Evolutionary conservation across 768 basidiomycete genomes (phyloP).

Genomic region (Clathrus columnatus): DNA sequence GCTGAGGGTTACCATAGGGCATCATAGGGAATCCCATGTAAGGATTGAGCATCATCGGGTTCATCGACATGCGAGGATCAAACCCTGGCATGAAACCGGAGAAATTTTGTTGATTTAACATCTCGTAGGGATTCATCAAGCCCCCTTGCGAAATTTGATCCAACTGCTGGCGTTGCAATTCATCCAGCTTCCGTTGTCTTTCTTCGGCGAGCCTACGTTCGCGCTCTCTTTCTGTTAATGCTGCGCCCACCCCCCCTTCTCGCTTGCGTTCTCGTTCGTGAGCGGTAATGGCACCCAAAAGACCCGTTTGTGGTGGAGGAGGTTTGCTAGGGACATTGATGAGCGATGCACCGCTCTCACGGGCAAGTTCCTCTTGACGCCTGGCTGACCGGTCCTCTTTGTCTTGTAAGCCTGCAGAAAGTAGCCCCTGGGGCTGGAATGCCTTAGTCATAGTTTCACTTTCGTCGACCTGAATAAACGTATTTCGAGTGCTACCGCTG

Average conservation of each 20-base stretch:
- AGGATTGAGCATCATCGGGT: conserved; percentile 36
- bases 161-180: conserved; percentile 78
- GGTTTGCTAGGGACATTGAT: conserved; percentile 96
- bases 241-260: conserved; percentile 90
- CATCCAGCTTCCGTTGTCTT: conserved; percentile 86
- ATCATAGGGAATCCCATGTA: conserved; percentile 29
- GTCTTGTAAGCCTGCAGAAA: conserved; percentile 92
- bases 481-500: conserved; percentile 33
- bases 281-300: conserved; percentile 91
- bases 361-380: conserved; percentile 86
- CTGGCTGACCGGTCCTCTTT: conserved; percentile 95
- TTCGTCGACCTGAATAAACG: conserved; percentile 68
- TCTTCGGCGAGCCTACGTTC: conserved; percentile 90
- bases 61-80: conserved; percentile 43
- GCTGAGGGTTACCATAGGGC: conserved; percentile 53
- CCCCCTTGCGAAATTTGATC: conserved; percentile 63
- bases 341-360: conserved; percentile 84
- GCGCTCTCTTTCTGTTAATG: conserved; percentile 90
- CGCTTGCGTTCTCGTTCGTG: conserved; percentile 92
- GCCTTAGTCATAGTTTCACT: conserved; percentile 86
- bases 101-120: conserved; percentile 38
- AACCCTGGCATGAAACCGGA: conserved; percentile 49
- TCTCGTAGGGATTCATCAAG: conserved; percentile 39
- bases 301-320: conserved; percentile 88
- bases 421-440: conserved; percentile 87